Conservation (phyloP, 768 basidiomycete species). For the Collybiopsis luxurians region DNA sequence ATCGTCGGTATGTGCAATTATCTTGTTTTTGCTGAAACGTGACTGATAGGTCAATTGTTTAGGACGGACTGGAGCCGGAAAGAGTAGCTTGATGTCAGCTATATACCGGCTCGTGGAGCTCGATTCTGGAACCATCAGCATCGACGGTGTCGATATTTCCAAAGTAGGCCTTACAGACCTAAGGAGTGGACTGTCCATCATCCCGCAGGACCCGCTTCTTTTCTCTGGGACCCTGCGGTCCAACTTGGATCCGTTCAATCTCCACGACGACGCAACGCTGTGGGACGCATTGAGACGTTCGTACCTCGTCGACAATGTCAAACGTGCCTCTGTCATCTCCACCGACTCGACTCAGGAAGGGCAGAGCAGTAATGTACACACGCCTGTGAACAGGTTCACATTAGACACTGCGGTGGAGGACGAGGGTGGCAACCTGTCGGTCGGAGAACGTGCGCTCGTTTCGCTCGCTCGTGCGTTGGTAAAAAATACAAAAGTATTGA, state of each 20-base stretch:
- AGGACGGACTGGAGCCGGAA: constrained; percentile 77
- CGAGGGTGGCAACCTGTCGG: constrained; percentile 82
- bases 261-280: constrained; percentile 74
- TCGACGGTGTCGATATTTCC: constrained; percentile 86
- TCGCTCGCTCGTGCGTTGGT: constrained; percentile 89
- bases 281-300: constrained; percentile 89
- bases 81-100: constrained; percentile 88
- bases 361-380: constrained; percentile 37
- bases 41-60: not conserved
- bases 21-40: not conserved
- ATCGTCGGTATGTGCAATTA: constrained; percentile 59
- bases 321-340: constrained; percentile 21
- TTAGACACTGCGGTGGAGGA: constrained; percentile 84
- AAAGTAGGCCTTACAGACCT: constrained; percentile 76
- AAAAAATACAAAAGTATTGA: constrained; percentile 78
- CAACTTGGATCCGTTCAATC: constrained; percentile 88
- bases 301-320: constrained; percentile 65
- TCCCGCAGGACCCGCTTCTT: constrained; percentile 70
- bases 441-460: constrained; percentile 80
- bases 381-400: constrained; percentile 63
- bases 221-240: constrained; percentile 78
- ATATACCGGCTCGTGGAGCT: constrained; percentile 85
- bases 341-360: constrained; percentile 26
- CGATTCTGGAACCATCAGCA: constrained; percentile 65
- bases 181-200: constrained; percentile 67